Conservation (phyloP, 2,329 filamentous ascomycete genomes). For the Westerdykella ornata region DNA sequence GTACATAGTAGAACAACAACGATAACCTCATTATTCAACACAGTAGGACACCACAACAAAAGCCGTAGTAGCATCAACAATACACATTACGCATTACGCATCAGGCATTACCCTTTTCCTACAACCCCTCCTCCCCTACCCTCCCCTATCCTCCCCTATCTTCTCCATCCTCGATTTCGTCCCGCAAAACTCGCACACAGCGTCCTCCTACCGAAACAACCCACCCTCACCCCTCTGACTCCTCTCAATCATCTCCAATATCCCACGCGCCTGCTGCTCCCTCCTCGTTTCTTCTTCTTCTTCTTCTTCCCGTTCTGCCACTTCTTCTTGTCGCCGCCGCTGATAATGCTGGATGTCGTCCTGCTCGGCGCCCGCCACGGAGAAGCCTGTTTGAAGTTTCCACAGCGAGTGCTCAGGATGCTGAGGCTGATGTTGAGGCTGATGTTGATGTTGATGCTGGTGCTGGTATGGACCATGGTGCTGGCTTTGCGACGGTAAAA, state of each 20-base stretch:
- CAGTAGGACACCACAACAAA: no score
- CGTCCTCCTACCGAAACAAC: background rate
- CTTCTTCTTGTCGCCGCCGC: background rate
- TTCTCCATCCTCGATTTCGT: no score
- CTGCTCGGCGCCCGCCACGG: constrained; percentile 12
- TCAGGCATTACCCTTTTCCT: no score
- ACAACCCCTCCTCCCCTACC: no score
- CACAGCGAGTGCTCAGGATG: constrained; percentile 12
- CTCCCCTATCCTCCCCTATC: no score
- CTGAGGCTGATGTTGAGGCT: background rate
- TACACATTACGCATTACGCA: no score
- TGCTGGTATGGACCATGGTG: no score
- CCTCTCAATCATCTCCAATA: constrained; percentile 19
- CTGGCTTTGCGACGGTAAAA: no score
- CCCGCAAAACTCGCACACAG: no score
- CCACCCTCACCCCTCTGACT: constrained; percentile 12
- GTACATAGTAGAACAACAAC: no score
- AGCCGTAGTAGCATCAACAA: no score
- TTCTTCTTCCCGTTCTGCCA: constrained; percentile 1
- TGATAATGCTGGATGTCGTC: constrained; percentile 1
- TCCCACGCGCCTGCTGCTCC: constrained; percentile 7
- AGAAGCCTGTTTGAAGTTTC: constrained; percentile 23
- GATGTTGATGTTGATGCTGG: background rate
- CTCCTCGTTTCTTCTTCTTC: background rate
- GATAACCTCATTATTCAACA: no score